Percentiles rank a stretch among this genome's conserved stretches.
phyloP scores from a whole-genome alignment of 306 rosid genomes.

The Morella rubra region DNA sequence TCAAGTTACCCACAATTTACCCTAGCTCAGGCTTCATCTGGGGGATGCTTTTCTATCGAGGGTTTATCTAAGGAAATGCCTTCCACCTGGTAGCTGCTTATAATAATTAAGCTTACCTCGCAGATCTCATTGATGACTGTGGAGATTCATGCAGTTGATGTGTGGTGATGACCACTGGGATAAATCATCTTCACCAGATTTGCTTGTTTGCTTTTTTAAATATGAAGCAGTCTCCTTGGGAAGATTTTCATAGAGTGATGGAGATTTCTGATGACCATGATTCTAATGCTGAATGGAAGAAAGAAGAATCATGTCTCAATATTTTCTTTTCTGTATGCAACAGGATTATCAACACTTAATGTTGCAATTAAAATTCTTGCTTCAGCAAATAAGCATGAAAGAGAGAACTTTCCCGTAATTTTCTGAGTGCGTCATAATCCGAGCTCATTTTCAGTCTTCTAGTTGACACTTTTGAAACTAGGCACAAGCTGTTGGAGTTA shows the following conservation, averaged over 20 bases:
- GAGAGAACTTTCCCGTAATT: background rate
- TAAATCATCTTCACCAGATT: background rate
- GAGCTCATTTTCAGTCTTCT: background rate
- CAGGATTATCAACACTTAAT: background rate
- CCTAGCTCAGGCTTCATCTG: constrained; percentile 19
- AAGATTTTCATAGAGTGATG: background rate
- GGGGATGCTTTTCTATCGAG: constrained; percentile 11
- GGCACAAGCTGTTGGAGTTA: background rate
- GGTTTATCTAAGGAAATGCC: background rate
- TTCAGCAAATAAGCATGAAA: background rate
- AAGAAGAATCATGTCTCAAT: background rate
- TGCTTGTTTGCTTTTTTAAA: background rate
- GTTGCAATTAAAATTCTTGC: background rate
- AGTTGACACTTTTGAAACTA: background rate
- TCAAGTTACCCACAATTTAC: background rate
- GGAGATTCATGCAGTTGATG: background rate
- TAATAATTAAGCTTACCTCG: background rate
- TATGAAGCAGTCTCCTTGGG: background rate
- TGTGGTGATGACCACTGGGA: background rate
- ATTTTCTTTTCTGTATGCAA: background rate
- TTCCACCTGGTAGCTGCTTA: constrained; percentile 2
- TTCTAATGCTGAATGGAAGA: background rate
- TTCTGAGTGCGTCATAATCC: background rate
- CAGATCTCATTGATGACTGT: background rate
- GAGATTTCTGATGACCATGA: background rate